Base-by-base conservation (phyloP, 2,329 filamentous ascomycete species). In the Parastagonospora avenae region DNA sequence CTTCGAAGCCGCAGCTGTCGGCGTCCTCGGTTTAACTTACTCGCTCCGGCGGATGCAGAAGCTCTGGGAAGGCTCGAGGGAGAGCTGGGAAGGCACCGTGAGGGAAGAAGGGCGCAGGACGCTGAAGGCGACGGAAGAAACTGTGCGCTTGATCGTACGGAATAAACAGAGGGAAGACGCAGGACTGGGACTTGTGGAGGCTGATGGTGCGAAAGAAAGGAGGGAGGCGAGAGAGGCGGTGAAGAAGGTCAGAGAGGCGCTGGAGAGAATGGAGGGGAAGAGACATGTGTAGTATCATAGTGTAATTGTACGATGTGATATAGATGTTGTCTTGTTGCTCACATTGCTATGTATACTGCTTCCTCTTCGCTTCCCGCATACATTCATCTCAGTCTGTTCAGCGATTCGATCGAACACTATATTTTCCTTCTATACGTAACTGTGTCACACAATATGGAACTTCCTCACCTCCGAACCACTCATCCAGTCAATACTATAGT, bases 1-100 rank as follows among this genome's bases (percentile, higher is more conserved):
- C 8, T 85, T 85, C 50, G 83, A 86, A 66, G 81, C 82, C 4
- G 80, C 82, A 32, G 83, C 82, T 2, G 74, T 87, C n/a, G 82
- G 79, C 0, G 82, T 82, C 0, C 69, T 86, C 2, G 85, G 85
- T 1, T 61, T 85, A 8, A 81, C 83, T 2, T 84, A 82, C 70
- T 80, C 80, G 2, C 62, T 86, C 35, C 74, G 82, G 16, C 75
- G 82, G 8, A 77, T 86, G 73, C 85, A 87, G 66, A 81, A 74
- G 62, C 71, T 78, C 50, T 87, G 85, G 84, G 80, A 84, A 46
- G 72, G 67, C 4, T 82, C 81, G 12, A 76, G 83, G 35, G 71
- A 72, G 11, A 73, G 67, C 14, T 85, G 84, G 76, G 78, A 82
- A 52, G 73, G 72, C 1, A 77, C 79, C 28, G 74, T 85, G 2